Evolutionary conservation across 2,329 filamentous ascomycete genomes (phyloP), one percentile per base, ranked within the genome.

Genomic region (Corinectria fuckeliana): DNA sequence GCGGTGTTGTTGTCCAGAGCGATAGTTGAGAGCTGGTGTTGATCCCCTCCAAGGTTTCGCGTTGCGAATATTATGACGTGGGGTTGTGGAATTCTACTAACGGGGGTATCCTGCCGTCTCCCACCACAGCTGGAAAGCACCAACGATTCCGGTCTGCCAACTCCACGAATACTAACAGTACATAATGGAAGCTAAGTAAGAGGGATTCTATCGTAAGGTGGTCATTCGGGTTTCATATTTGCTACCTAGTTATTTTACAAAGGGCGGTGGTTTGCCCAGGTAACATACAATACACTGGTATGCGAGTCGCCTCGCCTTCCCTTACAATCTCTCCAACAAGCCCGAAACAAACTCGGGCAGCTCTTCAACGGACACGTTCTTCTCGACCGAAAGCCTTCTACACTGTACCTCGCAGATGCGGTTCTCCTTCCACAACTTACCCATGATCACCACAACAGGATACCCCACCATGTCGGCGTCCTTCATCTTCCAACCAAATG

Each of bases 401-500:
- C 92, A 94, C 71, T 96, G 92, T 26, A 97, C 85, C 74, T 96
- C 93, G 34, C 90, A 85, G n/a, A 79, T 74, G 42, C 79, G 78
- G 2, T 81, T 77, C 34, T 83, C 77, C 42, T 70, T 78, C 89
- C 91, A 96, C 3, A 80, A 80, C 62, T 85, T 89, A 0, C 94
- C 94, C 28, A 98, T 75, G 2, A 97, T 82, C 11, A 97, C 81
- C 8, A 94, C 82, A 11, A 98, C 81, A 0, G 94, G 94, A 73
- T 96, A 97, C 3, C 95, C 95, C 54, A 94, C 86, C 58, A 95
- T 74, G 74, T 98, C 93, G 1, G 94, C 95, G 77, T 99, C 95
- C 34, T 87, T 88, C 71, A 98, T 80, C 75, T 96, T 98, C 91
- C 92, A 97, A 3, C 87, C 85, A 61, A 97, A 81, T 1, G 84